Conservation (phyloP, 495 filamentous ascomycete species). For the Hypoxylon crocopeplum region DNA sequence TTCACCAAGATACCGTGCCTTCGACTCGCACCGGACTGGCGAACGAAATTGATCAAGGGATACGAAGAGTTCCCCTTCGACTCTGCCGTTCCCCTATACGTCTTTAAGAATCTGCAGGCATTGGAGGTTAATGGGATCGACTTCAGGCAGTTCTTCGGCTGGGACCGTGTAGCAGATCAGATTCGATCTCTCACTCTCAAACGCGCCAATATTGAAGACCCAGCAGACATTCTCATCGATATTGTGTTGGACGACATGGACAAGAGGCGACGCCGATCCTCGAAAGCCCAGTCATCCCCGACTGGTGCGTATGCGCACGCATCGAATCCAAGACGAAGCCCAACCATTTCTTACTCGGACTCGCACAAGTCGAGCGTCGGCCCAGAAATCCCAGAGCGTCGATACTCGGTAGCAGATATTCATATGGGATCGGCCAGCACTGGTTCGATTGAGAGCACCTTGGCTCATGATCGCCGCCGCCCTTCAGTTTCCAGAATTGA, state of each 20-base stretch:
- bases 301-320: slow-evolving; percentile 68
- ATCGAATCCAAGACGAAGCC: slow-evolving; percentile 63
- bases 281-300: slow-evolving; percentile 82
- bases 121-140: slow-evolving; percentile 95
- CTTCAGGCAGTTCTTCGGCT: slow-evolving; percentile 95
- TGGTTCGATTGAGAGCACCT: slow-evolving; percentile 47
- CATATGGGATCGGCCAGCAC: slow-evolving; percentile 53
- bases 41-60: slow-evolving; percentile 83
- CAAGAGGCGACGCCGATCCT: slow-evolving; percentile 82
- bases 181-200: slow-evolving; percentile 89
- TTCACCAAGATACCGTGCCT: slow-evolving; percentile 98
- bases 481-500: slow-evolving; percentile 49
- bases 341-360: slow-evolving; percentile 62
- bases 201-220: slow-evolving; percentile 86
- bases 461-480: slow-evolving; percentile 44
- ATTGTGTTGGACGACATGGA: slow-evolving; percentile 98
- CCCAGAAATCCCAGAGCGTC: slow-evolving; percentile 69
- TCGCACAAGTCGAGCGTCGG: slow-evolving; percentile 64
- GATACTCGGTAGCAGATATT: slow-evolving; percentile 53
- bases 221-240: slow-evolving; percentile 83
- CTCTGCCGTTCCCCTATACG: slow-evolving; percentile 91
- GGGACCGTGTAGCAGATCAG: slow-evolving; percentile 92
- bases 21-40: slow-evolving; percentile 85
- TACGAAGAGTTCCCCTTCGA: slow-evolving; percentile 99
- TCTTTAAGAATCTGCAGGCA: slow-evolving; percentile 94